These are phyloP conservation scores for Suhomyces prunicola DNA, from an alignment of 805 yeast genomes.

Conservation along the genomic window DNA sequence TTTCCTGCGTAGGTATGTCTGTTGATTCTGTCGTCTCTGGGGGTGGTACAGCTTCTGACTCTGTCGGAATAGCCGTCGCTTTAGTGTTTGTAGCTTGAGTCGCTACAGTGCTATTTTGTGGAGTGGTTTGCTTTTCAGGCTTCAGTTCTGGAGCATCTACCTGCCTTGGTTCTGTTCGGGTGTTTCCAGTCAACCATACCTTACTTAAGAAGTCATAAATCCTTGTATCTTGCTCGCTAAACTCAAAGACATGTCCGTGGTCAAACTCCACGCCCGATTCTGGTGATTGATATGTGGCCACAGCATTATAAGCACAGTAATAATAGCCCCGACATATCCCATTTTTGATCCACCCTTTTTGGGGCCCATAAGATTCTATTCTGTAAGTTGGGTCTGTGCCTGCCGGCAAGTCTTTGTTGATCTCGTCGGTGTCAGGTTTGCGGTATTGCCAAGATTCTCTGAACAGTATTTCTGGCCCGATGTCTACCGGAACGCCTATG, in stretches of 20 bases:
- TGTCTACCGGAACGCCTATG: conserved; percentile 19
- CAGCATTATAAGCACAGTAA: conserved; percentile 38
- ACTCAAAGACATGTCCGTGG: conserved; percentile 24
- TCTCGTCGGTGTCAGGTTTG: conserved; percentile 32
- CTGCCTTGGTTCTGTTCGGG: conserved; percentile 7
- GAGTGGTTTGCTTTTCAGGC: not conserved
- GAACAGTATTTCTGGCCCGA: conserved; percentile 15
- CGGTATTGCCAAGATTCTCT: conserved; percentile 18
- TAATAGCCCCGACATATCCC: conserved; percentile 33
- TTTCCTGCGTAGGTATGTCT: not conserved
- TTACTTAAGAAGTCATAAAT: conserved; percentile 31
- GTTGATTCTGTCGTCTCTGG: not conserved
- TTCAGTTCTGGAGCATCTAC: not conserved
- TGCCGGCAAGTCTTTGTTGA: conserved; percentile 12
- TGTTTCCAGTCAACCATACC: conserved; percentile 31
- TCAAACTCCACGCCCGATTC: conserved; percentile 12
- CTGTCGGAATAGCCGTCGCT: not conserved
- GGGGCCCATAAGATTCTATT: conserved; percentile 29
- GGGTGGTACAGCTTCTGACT: not conserved
- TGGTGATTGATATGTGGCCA: conserved; percentile 17
- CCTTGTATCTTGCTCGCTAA: conserved; percentile 12
- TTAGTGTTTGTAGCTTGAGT: not conserved
- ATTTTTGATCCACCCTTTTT: conserved; percentile 42
- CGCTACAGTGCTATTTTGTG: not conserved
- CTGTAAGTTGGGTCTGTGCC: conserved; percentile 11